Evolutionary conservation across 257 asterid genomes (phyloP).

Genomic region (Pogostemon cablin): DNA sequence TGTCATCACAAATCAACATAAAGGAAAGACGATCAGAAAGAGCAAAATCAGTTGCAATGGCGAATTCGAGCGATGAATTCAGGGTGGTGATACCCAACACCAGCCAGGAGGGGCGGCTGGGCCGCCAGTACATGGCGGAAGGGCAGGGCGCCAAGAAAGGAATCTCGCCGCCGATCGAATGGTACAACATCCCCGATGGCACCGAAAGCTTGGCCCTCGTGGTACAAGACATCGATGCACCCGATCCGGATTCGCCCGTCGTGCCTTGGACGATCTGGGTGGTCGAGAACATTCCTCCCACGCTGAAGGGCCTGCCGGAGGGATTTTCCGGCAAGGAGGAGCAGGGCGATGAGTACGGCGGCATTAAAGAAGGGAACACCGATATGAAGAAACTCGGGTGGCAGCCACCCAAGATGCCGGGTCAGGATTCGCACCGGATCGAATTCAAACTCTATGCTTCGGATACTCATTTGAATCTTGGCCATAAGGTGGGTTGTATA

Average conservation of each 20-base stretch:
- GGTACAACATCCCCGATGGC: conserved; percentile 80
- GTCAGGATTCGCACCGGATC: conserved; percentile 57
- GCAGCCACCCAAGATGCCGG: conserved; percentile 66
- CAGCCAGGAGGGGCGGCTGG: conserved; percentile 63
- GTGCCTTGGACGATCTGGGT: conserved; percentile 78
- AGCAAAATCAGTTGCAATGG: conserved; percentile 38
- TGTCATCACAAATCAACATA: background rate
- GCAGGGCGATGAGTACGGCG: conserved; percentile 55
- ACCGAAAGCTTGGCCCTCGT: conserved; percentile 62
- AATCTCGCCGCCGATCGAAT: conserved; percentile 76
- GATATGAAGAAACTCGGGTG: conserved; percentile 75
- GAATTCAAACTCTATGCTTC: conserved; percentile 80
- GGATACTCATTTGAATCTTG: conserved; percentile 62
- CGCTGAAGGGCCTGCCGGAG: conserved; percentile 82
- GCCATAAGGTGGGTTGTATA: conserved; percentile 56
- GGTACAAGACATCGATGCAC: conserved; percentile 79
- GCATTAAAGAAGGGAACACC: conserved; percentile 64
- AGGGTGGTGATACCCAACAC: conserved; percentile 52
- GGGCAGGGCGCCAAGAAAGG: conserved; percentile 76
- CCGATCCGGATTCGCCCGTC: conserved; percentile 63
- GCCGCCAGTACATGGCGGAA: conserved; percentile 74
- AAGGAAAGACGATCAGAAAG: background rate
- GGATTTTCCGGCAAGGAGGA: conserved; percentile 69
- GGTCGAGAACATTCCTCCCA: conserved; percentile 66
- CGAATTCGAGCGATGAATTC: conserved; percentile 66